phyloP scores from a whole-genome alignment of 2,329 filamentous ascomycete species.

The Fusarium lyarnte region DNA sequence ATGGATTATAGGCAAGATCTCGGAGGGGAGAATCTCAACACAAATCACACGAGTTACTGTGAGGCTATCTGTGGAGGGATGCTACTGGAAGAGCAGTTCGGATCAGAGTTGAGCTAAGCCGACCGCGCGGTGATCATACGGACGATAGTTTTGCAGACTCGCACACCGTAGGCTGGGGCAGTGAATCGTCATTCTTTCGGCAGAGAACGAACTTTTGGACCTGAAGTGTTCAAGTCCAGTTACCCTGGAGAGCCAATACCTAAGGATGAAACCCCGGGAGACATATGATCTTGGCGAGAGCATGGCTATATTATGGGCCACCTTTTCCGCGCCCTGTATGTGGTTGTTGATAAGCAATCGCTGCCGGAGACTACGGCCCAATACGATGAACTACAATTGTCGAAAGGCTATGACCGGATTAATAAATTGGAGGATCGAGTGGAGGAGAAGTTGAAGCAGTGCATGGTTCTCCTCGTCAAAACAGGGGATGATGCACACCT shows the following conservation, averaged over 20 bases:
- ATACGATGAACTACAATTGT: not conserved
- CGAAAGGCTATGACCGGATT: fast-evolving
- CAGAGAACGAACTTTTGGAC: too few species aligned
- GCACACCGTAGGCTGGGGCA: too few species aligned
- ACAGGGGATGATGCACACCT: not conserved
- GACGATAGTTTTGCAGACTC: too few species aligned
- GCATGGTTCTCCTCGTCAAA: not conserved
- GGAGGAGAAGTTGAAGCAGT: fast-evolving
- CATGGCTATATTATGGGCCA: not conserved
- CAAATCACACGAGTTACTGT: too few species aligned
- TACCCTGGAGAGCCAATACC: not conserved
- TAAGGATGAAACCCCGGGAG: not conserved
- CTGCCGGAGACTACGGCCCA: not conserved
- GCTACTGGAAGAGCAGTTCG: too few species aligned
- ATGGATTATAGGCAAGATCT: too few species aligned
- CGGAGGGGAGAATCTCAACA: too few species aligned
- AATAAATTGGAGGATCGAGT: not conserved
- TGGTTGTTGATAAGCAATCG: not conserved
- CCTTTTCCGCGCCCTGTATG: not conserved
- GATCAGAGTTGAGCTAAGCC: too few species aligned
- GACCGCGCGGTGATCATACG: too few species aligned
- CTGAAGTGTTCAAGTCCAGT: not conserved
- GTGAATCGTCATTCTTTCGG: too few species aligned
- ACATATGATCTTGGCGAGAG: not conserved
- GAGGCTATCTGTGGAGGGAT: too few species aligned